Base-by-base conservation (phyloP, 129 eudicot genomes). In the Logfia minima region DNA sequence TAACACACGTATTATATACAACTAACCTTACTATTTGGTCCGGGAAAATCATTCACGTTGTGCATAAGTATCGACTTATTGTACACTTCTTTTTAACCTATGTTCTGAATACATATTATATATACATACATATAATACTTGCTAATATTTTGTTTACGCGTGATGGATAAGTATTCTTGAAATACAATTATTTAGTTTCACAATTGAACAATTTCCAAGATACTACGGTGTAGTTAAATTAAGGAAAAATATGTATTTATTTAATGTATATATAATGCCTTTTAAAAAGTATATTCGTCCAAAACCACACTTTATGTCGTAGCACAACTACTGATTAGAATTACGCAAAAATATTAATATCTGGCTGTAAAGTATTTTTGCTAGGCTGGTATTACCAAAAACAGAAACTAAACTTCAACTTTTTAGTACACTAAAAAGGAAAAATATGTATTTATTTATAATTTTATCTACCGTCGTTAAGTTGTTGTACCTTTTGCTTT, bases 281-380 rank as follows among this genome's bases (percentile, higher is more conserved):
- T 18, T n/a, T 9, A 6, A 58, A n/a, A 58, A 6, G 14, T 58
- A 58, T 58, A 58, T 7, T 58, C 28, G 63, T 19, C 84, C 84
- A 81, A 81, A 81, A 74, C 79, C 43, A 59, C 45, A 68, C 84
- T 80, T 80, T 81, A 8, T 68, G 68, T 74, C 66, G 8, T 51
- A 39, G 28, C 71, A 35, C 51, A 18, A 56, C 24, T 19, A 56
- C 23, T n/a, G 62, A 56, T 56, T 56, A 56, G 0, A 18, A 6
- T 56, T 8, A 53, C 16, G 43, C 24, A 41, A 55, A 64, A 4
- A 66, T 66, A 55, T 56, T 66, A 62, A 51, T 67, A 32, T 67
- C 23, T 75, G 68, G 84, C 84, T 81, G 84, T 59, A 81, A 81
- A 81, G 84, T 59, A 81, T 68, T 72, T 41, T 52, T 23, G 84